Base-by-base conservation (phyloP, 108 stramenopile genomes). In the Mediolabrus comicus region DNA sequence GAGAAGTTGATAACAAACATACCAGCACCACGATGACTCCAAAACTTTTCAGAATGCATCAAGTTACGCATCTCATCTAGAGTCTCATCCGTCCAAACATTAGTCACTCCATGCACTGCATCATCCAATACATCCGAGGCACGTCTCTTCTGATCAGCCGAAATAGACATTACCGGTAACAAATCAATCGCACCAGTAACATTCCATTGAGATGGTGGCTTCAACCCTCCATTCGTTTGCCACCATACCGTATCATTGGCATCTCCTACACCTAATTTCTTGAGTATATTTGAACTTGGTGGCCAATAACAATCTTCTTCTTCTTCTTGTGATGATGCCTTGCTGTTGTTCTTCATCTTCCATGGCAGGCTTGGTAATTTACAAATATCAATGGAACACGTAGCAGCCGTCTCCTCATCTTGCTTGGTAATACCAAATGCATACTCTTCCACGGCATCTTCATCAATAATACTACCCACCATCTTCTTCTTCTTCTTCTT, bases 81-180 rank as follows among this genome's bases (percentile, higher is more conserved):
- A 56, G 69, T 65, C 13, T 53, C 51, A 33, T 65, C 51, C 33
- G 52, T 71, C 62, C 62, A 65, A 38, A 54, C 63, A 32, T 71
- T 71, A 19, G 69, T 71, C 63, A 65, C 64, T 11, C 69, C 69
- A 25, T 71, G 69, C 13, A 71, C 63, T 22, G 69, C 62, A 34
- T 43, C 62, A 53, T 64, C 64, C 1, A 71, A 27, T 53, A 19
- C 51, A 55, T 54, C 51, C 1, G 27, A 28, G 16, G 62, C 64
- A 27, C 25, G 53, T 8, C 22, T 25, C 53, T 65, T 71, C 5
- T 65, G 69, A 26, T 71, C 52, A 17, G 19, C 16, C 16, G 64
- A 24, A 10, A 71, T 25, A 16, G 69, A 26, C 16, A 71, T 31
- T 2, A 17, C n/a, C 6, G 62, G 64, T 12, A 71, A 12, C 43